Evolutionary conservation across 495 filamentous ascomycete genomes (phyloP).

Genomic region (Podospora pseudopauciseta): DNA sequence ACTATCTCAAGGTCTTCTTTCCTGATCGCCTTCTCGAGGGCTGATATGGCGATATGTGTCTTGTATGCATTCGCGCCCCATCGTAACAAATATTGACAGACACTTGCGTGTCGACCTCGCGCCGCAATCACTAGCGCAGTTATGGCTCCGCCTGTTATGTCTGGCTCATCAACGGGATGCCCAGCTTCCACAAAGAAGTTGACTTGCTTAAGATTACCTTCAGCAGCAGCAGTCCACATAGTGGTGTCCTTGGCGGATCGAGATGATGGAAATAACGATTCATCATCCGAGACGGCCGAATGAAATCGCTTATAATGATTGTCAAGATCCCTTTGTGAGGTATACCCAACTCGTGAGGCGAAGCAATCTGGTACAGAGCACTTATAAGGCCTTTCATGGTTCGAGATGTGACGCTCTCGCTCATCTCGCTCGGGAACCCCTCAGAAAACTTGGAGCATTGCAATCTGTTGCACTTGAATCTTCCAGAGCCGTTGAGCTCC

Average conservation of each 20-base stretch:
- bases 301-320: not conserved
- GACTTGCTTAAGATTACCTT: not conserved
- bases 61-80: not conserved
- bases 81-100: not conserved
- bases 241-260: not conserved
- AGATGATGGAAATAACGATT: not conserved
- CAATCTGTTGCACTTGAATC: constrained; percentile 3
- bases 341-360: not conserved
- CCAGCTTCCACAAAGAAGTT: not conserved
- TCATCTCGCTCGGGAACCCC: not conserved
- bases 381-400: constrained; percentile 1
- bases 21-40: not conserved
- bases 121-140: not conserved
- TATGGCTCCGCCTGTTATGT: not conserved
- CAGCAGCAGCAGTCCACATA: not conserved
- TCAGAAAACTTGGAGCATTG: not conserved
- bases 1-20: not conserved
- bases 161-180: not conserved
- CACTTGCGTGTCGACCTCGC: not conserved
- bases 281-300: not conserved
- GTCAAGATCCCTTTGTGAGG: not conserved
- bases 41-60: not conserved
- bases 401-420: not conserved
- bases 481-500: not conserved
- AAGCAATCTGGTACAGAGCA: not conserved